Base-by-base conservation (phyloP, 257 asterid genomes). In the Nicotiana knightiana region DNA sequence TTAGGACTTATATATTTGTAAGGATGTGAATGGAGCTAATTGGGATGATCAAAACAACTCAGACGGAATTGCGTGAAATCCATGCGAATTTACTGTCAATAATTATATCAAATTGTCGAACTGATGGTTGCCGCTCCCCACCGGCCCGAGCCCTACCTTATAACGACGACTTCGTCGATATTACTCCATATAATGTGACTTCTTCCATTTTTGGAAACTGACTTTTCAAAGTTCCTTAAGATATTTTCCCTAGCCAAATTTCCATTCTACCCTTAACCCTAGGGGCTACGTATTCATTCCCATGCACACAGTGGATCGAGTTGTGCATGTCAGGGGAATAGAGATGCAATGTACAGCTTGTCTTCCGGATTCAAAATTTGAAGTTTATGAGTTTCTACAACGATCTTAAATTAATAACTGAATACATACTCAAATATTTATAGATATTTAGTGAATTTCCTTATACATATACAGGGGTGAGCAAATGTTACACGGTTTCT, bases 1-100 rank as follows among this genome's bases (percentile, higher is more conserved):
- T 62, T 64, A 55, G 79, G 21, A 58, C 21, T 37, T 51, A 43
- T 57, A 9, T 37, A 43, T 62, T 75, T 83, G 83, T 81, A 81
- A 81, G 85, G 86, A 81, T 71, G n/a, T 76, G 37, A 82, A 82
- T 71, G 77, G 84, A 73, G 17, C 30, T 61, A 43, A 46, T 48
- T 9, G 79, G 51, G 62, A 73, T 73, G 62, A 26, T 7, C 46
- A 51, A 75, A 75, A 75, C 80, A 75, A 51, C 28, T 75, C 80
- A 75, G 53, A 48, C 48, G 58, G 58, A 21, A 70, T 70, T 46
- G 18, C 11, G 24, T 43, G 15, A 21, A 75, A 26, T 51, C 46
- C 63, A 26, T 51, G 63, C 28, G 51, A 73, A 71, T 24, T 46
- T 75, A 48, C 16, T 75, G 28, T 75, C 80, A 51, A 9, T 26